A percentile compares a stretch with the other conserved stretches of the same genome.
Conservation (phyloP, 2,329 filamentous ascomycete genomes). For the Aspergillus cejpii region DNA sequence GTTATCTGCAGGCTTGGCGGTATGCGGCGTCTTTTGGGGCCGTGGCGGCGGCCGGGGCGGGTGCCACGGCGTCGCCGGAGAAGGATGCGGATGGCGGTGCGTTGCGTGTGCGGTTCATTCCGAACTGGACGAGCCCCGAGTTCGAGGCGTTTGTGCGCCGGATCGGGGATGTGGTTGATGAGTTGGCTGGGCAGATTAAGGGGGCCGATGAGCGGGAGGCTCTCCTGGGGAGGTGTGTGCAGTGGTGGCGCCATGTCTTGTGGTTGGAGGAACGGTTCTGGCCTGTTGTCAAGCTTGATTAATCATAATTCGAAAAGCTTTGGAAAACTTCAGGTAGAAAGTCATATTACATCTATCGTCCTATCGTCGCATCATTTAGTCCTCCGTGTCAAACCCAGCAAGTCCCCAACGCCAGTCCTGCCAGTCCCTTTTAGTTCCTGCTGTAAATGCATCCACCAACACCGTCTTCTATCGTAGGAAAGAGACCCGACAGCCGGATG, state of each 20-base stretch:
- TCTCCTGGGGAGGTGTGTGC: slow-evolving; percentile 40
- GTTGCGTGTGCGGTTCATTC: slow-evolving; percentile 58
- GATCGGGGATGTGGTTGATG: slow-evolving; percentile 52
- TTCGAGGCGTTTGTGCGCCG: slow-evolving; percentile 55
- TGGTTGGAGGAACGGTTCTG: slow-evolving; percentile 55
- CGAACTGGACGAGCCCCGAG: slow-evolving; percentile 59
- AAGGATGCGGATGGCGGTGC: slow-evolving; percentile 60
- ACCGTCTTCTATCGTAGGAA: slow-evolving; percentile 1
- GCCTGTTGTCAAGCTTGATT: slow-evolving; percentile 37
- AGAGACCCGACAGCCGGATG: background rate
- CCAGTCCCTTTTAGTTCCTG: background rate
- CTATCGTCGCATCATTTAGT: background rate
- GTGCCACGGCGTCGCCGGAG: slow-evolving; percentile 9
- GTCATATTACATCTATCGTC: background rate
- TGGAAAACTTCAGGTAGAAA: background rate
- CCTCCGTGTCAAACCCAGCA: background rate
- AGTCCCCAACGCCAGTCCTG: background rate
- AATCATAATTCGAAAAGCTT: background rate
- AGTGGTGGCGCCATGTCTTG: slow-evolving; percentile 47
- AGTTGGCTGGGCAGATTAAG: slow-evolving; percentile 42
- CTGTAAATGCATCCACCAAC: background rate
- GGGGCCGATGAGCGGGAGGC: slow-evolving; percentile 33
- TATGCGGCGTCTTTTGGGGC: slow-evolving; percentile 34
- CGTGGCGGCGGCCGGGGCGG: slow-evolving; percentile 6
- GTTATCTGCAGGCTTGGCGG: slow-evolving; percentile 56